Evolutionary conservation across 192 early-diverging fungal species (phyloP), one percentile per base, ranked within the genome.

Genomic region (Phycomyces blakesleeanus): DNA sequence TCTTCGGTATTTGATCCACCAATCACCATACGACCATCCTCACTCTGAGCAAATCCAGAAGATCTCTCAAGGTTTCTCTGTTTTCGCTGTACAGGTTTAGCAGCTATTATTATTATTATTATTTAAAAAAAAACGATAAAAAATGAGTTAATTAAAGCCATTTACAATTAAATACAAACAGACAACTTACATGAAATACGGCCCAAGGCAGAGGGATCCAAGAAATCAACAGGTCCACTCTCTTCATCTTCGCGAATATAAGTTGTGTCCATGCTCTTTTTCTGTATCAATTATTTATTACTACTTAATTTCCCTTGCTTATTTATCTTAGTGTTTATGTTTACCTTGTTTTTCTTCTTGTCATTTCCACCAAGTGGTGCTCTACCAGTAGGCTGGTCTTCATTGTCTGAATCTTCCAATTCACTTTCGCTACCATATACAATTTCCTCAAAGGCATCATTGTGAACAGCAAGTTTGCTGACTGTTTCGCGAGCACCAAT

Each of bases 401-500:
- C 64, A 65, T 61, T 61, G 50, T 47, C 39, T 15, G 34, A 27
- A 59, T 85, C 86, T 42, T 87, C 88, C 41, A 94, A 74, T 64
- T 98, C 96, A 78, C 92, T 94, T 67, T 97, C 96, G 69, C 85
- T 89, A 26, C 93, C 95, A 61, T 95, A 93, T 29, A 98, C 63
- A 8, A 91, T 90, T 64, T 97, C 92, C 68, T 97, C 95, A 67
- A 87, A 92, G 7, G 87, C 84, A 52, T 80, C 85, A 57, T 81
- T 83, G 61, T 89, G 93, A 75, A 73, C 78, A 72, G 87, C 64
- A 73, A 83, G 68, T 67, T 75, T 70, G 53, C 72, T 81, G 59
- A 78, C 78, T 1, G 75, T 67, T 63, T 72, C 76, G n/a, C 71
- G 69, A 42, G 73, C 73, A 21, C 77, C 71, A 42, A 64, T 79